Evolutionary conservation across 2,329 filamentous ascomycete genomes (phyloP).

Genomic region (Cercospora berteroae): DNA sequence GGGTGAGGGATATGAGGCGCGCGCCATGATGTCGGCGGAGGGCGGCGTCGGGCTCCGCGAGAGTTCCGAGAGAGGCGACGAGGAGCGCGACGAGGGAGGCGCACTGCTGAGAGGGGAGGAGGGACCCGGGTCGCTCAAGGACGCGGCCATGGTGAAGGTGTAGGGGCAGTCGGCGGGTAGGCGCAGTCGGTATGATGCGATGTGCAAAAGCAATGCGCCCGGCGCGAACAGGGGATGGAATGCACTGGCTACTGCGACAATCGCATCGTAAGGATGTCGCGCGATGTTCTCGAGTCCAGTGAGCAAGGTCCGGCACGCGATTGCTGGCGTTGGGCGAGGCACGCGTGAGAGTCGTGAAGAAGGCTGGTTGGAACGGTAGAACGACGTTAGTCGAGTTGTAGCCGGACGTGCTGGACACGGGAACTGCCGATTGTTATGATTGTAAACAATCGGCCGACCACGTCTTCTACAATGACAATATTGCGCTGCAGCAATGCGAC

Average conservation of each 20-base stretch:
- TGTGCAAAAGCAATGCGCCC: slow-evolving; percentile 8
- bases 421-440: background rate
- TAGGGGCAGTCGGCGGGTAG: slow-evolving; percentile 15
- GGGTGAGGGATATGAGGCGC: slow-evolving; percentile 41
- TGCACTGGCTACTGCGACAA: slow-evolving; percentile 8
- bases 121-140: slow-evolving; percentile 10
- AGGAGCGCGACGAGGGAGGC: slow-evolving; percentile 27
- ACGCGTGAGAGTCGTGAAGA: slow-evolving; percentile 11
- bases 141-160: slow-evolving; percentile 19
- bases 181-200: slow-evolving; percentile 10
- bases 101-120: slow-evolving; percentile 29
- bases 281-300: background rate
- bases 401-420: background rate
- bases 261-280: slow-evolving; percentile 7
- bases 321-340: slow-evolving; percentile 8
- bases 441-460: background rate
- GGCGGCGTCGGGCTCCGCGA: slow-evolving; percentile 22
- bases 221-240: slow-evolving; percentile 1
- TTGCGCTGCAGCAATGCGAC: background rate
- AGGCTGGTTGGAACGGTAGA: background rate
- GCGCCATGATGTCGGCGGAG: slow-evolving; percentile 24
- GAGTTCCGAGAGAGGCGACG: slow-evolving; percentile 23
- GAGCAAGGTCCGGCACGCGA: slow-evolving; percentile 7
- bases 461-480: background rate
- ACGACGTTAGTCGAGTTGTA: slow-evolving; percentile 1